Conservation (phyloP, 2,329 filamentous ascomycete genomes). For the Calonectria multiphialidica region DNA sequence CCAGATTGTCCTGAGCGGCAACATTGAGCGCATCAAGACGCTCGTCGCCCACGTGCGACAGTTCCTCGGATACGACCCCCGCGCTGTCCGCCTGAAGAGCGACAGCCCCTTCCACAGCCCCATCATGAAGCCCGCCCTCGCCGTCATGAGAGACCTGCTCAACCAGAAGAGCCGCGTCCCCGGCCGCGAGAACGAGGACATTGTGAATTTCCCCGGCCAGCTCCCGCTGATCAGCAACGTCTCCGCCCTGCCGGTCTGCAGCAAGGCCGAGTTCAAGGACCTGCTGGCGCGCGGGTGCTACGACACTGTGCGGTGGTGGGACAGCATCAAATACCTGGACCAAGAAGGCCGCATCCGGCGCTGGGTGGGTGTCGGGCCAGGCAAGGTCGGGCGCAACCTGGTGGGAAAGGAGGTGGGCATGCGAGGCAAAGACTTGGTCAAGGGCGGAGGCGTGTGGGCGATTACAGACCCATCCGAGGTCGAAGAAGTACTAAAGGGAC, state of each 20-base stretch:
- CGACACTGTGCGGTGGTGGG: conserved; percentile 96
- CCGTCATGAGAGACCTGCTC: conserved; percentile 78
- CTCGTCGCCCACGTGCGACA: conserved; percentile 88
- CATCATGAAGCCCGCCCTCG: conserved; percentile 88
- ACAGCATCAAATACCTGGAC: conserved; percentile 90
- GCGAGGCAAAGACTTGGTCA: conserved; percentile 80
- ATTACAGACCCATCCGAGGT: conserved; percentile 85
- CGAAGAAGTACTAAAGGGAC: conserved; percentile 73
- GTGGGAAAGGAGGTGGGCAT: conserved; percentile 97
- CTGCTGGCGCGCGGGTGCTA: conserved; percentile 84
- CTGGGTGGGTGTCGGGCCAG: conserved; percentile 93
- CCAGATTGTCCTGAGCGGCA: conserved; percentile 94
- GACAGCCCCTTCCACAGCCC: conserved; percentile 93
- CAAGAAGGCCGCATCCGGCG: conserved; percentile 83
- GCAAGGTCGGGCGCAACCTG: conserved; percentile 92
- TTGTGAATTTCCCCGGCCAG: conserved; percentile 79
- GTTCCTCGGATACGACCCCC: conserved; percentile 91
- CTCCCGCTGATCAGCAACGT: conserved; percentile 91
- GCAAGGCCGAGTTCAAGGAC: conserved; percentile 80
- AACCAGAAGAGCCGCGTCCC: conserved; percentile 66
- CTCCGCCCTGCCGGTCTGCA: conserved; percentile 81
- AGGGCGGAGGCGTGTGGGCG: conserved; percentile 93
- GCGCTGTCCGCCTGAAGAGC: conserved; percentile 87
- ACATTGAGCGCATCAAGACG: conserved; percentile 83
- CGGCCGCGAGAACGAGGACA: conserved; percentile 68